Conservation (phyloP, 2,329 filamentous ascomycete genomes). For the Ophidiomyces ophidiicola region DNA sequence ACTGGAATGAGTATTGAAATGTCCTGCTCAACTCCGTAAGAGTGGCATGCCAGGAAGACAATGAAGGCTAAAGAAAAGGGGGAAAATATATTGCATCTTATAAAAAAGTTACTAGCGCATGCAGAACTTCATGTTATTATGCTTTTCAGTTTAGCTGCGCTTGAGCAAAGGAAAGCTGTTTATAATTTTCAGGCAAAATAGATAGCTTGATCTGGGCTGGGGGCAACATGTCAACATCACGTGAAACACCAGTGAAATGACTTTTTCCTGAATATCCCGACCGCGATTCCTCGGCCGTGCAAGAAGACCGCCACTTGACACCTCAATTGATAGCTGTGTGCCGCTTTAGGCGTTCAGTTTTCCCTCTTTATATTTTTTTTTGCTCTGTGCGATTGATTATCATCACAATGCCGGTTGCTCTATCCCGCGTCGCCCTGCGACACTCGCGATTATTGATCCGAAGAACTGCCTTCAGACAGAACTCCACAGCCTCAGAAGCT, state of each 20-base stretch:
- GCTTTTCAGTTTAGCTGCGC: background rate
- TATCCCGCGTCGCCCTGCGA: slow-evolving; percentile 35
- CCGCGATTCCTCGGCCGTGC: slow-evolving; percentile 16
- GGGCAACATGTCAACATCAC: no score
- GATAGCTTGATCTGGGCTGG: no score
- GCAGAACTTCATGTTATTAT: no score
- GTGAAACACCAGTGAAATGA: slow-evolving; percentile 5
- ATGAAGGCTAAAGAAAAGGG: no score
- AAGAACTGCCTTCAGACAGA: slow-evolving; percentile 35
- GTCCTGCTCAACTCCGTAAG: no score
- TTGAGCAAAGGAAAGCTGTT: no score
- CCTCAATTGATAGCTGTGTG: slow-evolving; percentile 32
- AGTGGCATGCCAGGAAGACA: no score
- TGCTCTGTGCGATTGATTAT: slow-evolving; percentile 11
- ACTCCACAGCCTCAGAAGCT: slow-evolving; percentile 36
- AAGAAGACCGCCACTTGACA: slow-evolving; percentile 23
- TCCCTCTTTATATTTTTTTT: slow-evolving; percentile 15
- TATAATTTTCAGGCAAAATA: no score
- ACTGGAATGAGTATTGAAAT: no score
- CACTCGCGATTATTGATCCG: slow-evolving; percentile 38
- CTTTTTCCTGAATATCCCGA: slow-evolving; percentile 33
- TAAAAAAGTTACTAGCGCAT: no score
- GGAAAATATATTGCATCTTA: no score
- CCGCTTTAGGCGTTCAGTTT: slow-evolving; percentile 22
- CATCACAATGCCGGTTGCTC: slow-evolving; percentile 34